These are phyloP conservation scores for Cadophora malorum DNA, from an alignment of 2,329 filamentous ascomycete species.

Conservation along the genomic window DNA sequence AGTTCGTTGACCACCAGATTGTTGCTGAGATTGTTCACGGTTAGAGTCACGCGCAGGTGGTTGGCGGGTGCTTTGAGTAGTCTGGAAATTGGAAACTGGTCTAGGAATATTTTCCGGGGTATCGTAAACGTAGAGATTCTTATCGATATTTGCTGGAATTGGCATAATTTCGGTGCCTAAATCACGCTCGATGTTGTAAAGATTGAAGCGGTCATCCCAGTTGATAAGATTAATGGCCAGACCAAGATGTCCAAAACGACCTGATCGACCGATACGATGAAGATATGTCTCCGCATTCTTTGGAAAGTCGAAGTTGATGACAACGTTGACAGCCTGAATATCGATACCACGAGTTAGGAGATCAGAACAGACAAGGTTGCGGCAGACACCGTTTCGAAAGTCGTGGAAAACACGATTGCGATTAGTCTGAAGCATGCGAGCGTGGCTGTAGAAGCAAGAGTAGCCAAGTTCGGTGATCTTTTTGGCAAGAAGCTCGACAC, in stretches of 20 bases:
- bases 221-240: slow-evolving; percentile 99
- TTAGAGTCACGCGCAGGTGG: slow-evolving; percentile 22
- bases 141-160: slow-evolving; percentile 95
- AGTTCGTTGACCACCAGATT: slow-evolving; percentile 37
- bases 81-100: slow-evolving; percentile 64
- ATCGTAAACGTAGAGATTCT: slow-evolving; percentile 98
- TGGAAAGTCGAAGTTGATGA: slow-evolving; percentile 99
- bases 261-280: slow-evolving; percentile 96
- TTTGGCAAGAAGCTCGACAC: slow-evolving; percentile 95
- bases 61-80: slow-evolving; percentile 39
- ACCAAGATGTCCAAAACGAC: slow-evolving; percentile 95
- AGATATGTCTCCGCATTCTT: slow-evolving; percentile 99
- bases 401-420: slow-evolving; percentile 99
- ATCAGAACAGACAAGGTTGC: slow-evolving; percentile 97
- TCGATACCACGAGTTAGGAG: slow-evolving; percentile 98
- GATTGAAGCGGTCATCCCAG: slow-evolving; percentile 98
- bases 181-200: slow-evolving; percentile 98
- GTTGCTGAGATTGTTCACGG: slow-evolving; percentile 40
- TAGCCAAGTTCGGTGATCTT: slow-evolving; percentile 99
- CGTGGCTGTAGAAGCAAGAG: slow-evolving; percentile 99
- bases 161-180: slow-evolving; percentile 96
- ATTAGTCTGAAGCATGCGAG: slow-evolving; percentile 95
- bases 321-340: slow-evolving; percentile 98
- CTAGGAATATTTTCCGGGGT: slow-evolving; percentile 93
- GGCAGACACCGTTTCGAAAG: slow-evolving; percentile 96